A percentile compares a stretch with the other conserved stretches of the same genome.
These are phyloP conservation scores for Gymnopilus junonius DNA, from an alignment of 768 basidiomycete genomes.

Conservation along the genomic window DNA sequence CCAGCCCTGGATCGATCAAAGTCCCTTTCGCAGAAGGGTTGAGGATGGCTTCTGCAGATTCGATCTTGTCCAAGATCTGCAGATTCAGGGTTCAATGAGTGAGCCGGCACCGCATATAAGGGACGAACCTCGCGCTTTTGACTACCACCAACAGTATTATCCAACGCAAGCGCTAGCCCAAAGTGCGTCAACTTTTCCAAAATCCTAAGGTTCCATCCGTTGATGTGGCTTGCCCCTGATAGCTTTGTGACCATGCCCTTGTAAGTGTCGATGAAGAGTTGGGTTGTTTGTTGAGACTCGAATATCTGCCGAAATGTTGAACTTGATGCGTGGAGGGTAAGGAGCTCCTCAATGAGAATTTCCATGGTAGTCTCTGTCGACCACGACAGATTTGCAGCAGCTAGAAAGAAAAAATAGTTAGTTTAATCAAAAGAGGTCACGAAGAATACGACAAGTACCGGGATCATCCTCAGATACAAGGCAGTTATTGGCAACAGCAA, in stretches of 20 bases:
- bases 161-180: constrained; percentile 67
- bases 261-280: constrained; percentile 68
- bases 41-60: constrained; percentile 54
- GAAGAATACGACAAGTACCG: constrained; percentile 12
- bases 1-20: constrained; percentile 55
- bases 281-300: constrained; percentile 70
- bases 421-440: not conserved
- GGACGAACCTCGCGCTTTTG: constrained; percentile 74
- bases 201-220: constrained; percentile 52
- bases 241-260: constrained; percentile 55
- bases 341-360: constrained; percentile 67
- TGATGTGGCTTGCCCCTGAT: constrained; percentile 39
- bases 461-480: constrained; percentile 37
- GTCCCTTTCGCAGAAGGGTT: constrained; percentile 53
- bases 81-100: not conserved
- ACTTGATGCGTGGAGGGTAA: constrained; percentile 68
- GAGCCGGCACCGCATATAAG: not conserved
- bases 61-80: constrained; percentile 63
- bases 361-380: constrained; percentile 51
- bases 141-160: constrained; percentile 58
- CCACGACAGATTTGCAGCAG: constrained; percentile 29
- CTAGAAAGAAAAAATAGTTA: not conserved
- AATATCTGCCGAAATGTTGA: constrained; percentile 74
- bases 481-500: constrained; percentile 41
- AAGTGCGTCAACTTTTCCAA: constrained; percentile 75